Evolutionary conservation across 192 early-diverging fungal species (phyloP).

Genomic region (Coemansia sp.): DNA sequence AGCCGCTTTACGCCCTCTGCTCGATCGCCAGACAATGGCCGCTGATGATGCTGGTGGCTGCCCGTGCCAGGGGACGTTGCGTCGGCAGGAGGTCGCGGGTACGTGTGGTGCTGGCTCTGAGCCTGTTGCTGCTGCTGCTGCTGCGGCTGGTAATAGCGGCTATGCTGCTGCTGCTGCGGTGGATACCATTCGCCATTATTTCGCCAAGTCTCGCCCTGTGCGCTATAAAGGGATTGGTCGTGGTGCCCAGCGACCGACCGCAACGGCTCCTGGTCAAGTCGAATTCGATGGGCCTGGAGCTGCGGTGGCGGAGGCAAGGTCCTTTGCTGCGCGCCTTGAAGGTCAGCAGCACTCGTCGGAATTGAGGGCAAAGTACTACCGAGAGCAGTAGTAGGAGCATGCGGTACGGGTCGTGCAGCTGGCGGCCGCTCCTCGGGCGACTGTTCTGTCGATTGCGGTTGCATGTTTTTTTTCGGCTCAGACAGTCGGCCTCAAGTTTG

Average conservation of each 20-base stretch:
- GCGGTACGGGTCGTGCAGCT: conserved; percentile 10
- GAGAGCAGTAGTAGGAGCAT: not conserved
- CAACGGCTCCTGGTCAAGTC: not conserved
- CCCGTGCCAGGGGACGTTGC: conserved; percentile 1
- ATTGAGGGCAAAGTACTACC: not conserved
- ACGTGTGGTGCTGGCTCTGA: conserved; percentile 1
- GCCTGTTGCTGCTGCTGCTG: conserved; percentile 2
- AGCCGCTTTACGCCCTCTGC: conserved; percentile 15
- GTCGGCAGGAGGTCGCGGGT: not conserved
- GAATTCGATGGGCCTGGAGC: not conserved
- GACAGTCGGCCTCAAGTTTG: not conserved
- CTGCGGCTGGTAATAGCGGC: conserved; percentile 10
- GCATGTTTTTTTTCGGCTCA: conserved; percentile 5
- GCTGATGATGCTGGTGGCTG: not conserved
- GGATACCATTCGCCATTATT: conserved; percentile 4
- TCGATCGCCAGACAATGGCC: conserved; percentile 8
- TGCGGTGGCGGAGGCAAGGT: not conserved
- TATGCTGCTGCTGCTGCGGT: not conserved
- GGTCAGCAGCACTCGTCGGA: not conserved
- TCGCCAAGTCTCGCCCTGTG: not conserved
- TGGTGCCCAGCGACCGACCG: not conserved
- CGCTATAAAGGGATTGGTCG: not conserved
- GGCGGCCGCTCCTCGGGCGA: conserved; percentile 16
- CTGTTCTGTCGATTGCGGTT: conserved; percentile 35
- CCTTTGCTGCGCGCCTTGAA: not conserved